phyloP scores from a whole-genome alignment of 345 rosid genomes.

The Erucastrum elatum region DNA sequence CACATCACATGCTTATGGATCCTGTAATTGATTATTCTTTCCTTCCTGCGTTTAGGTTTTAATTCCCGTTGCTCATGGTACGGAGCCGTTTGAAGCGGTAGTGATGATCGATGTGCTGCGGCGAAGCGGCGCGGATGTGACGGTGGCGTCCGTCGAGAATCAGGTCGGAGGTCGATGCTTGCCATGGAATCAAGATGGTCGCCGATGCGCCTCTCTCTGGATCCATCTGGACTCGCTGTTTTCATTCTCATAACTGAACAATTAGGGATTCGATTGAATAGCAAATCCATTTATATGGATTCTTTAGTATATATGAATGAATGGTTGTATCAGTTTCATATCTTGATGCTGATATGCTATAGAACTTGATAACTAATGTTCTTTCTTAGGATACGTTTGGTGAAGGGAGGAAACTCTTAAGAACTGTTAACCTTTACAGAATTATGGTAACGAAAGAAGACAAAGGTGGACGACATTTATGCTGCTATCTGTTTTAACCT shows the following conservation, averaged over 20 bases:
- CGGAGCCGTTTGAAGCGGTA: conserved; percentile 95
- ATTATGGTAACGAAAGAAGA: conserved; percentile 79
- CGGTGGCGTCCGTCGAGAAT: conserved; percentile 77
- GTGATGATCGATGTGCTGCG: conserved; percentile 77
- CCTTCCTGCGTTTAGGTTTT: conserved; percentile 54
- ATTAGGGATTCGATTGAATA: background rate
- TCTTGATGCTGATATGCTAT: background rate
- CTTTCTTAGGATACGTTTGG: background rate
- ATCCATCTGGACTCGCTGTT: too few species aligned
- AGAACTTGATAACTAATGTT: background rate
- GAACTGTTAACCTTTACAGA: conserved; percentile 63
- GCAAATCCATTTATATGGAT: background rate
- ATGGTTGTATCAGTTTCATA: background rate
- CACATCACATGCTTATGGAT: conserved; percentile 23
- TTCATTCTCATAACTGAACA: too few species aligned
- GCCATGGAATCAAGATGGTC: conserved; percentile 71
- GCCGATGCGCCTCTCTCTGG: conserved; percentile 69
- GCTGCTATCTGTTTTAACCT: conserved; percentile 91
- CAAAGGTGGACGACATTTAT: conserved; percentile 62
- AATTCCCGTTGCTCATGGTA: conserved; percentile 89
- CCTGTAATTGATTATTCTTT: too few species aligned
- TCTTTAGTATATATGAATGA: background rate
- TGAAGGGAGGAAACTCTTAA: conserved; percentile 87
- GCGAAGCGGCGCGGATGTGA: conserved; percentile 85
- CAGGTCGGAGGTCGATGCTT: conserved; percentile 68